Evolutionary conservation across 2,329 filamentous ascomycete genomes (phyloP), one percentile per base, ranked within the genome.

Genomic region (Drechmeria coniospora): DNA sequence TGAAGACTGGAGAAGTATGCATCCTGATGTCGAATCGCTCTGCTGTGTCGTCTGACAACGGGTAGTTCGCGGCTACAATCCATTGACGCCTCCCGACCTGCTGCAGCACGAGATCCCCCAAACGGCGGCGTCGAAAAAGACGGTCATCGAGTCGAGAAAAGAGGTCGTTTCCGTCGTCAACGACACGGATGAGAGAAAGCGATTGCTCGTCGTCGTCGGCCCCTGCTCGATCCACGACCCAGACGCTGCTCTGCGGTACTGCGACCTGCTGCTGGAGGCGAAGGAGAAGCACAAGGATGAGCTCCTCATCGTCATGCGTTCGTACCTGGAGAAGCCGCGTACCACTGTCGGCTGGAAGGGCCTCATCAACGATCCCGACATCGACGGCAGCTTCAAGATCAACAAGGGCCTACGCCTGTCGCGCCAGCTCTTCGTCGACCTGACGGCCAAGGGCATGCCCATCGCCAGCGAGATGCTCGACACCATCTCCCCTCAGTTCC

Each of bases 301-400:
- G 49, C 68, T 98, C 21, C 67, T 92, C 43, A 90, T 98, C 42
- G 79, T 98, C 36, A 98, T 98, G 90, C 80, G 90, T 43, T 81
- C 83, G 38, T 98, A 98, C 69, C 74, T 98, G 34, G 90, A 98
- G 68, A 98, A 98, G 68, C 90, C 90, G 14, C 76, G 90, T 38
- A 98, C 90, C 16, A 98, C 90, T 0, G 83, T 98, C 16, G 90
- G 90, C 42, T 98, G 90, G 90, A 98, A 98, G 64, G 90, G 90
- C 27, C 63, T 98, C 44, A 92, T 98, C 62, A 95, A 98, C 53
- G 90, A 98, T 57, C 90, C 90, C 2, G 87, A 95, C 48, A 92
- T 98, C 49, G 86, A 95, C 56, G 87, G 93, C 54, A 90, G 79
- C 56, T 95, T 93, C 78, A 76, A 94, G 60, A 95, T 98, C 62